These are phyloP conservation scores for Vigna reflexopilosa DNA, from an alignment of 306 rosid genomes.

Conservation along the genomic window DNA sequence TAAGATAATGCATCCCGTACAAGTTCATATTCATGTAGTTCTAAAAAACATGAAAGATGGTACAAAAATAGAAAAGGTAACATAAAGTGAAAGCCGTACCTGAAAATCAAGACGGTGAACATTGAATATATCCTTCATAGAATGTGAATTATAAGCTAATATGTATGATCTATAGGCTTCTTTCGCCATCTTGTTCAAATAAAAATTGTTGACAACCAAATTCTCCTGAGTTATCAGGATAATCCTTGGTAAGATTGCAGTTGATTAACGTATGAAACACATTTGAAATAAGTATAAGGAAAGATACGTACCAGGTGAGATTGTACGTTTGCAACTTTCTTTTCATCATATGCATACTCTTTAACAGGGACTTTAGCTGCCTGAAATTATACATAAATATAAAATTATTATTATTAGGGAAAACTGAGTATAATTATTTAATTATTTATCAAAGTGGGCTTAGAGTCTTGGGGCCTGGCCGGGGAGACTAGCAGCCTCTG, in stretches of 20 bases:
- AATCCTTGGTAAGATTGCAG: slow-evolving; percentile 24
- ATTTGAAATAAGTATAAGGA: slow-evolving; percentile 18
- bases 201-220: slow-evolving; percentile 66
- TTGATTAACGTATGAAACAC: slow-evolving; percentile 5
- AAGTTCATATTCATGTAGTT: slow-evolving; percentile 12
- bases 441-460: not conserved
- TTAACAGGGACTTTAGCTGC: slow-evolving; percentile 91
- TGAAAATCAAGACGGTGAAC: slow-evolving; percentile 88
- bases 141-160: slow-evolving; percentile 86
- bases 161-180: slow-evolving; percentile 90
- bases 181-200: slow-evolving; percentile 78
- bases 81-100: slow-evolving; percentile 51
- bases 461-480: not conserved
- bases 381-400: slow-evolving; percentile 52
- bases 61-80: not conserved
- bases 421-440: slow-evolving; percentile 5
- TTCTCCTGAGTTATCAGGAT: slow-evolving; percentile 68
- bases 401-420: slow-evolving; percentile 18
- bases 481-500: slow-evolving; percentile 8
- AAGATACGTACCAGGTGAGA: slow-evolving; percentile 75
- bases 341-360: slow-evolving; percentile 75
- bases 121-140: slow-evolving; percentile 92
- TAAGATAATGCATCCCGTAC: not conserved
- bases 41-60: slow-evolving; percentile 23
- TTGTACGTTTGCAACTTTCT: slow-evolving; percentile 80